A percentile compares a stretch with the other conserved stretches of the same genome.
Evolutionary conservation across 768 basidiomycete species (phyloP).

Genomic region (Dioszegia aurantiaca): DNA sequence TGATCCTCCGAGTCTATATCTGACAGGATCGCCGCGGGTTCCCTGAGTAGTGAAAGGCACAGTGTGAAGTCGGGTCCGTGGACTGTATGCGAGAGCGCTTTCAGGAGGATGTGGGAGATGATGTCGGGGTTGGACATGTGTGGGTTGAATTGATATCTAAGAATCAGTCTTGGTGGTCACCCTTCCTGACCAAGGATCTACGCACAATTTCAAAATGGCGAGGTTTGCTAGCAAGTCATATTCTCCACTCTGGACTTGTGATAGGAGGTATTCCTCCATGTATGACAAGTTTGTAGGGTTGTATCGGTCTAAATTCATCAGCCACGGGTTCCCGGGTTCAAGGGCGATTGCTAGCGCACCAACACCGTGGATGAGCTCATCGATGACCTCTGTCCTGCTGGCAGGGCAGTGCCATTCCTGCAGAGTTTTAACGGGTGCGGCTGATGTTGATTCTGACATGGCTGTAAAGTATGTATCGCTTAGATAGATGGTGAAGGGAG

Average conservation of each 20-base stretch:
- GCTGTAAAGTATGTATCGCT: conserved; percentile 6
- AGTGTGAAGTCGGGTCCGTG: conserved; percentile 82
- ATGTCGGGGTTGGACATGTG: conserved; percentile 89
- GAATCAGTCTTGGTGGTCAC: conserved; percentile 7
- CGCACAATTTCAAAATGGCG: conserved; percentile 86
- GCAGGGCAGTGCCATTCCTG: conserved; percentile 58
- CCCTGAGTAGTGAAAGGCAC: conserved; percentile 69
- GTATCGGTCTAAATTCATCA: conserved; percentile 71
- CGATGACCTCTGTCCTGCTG: conserved; percentile 79
- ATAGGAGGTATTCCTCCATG: conserved; percentile 93
- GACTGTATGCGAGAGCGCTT: conserved; percentile 58
- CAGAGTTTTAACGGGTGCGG: conserved; percentile 38
- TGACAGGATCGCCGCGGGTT: conserved; percentile 38
- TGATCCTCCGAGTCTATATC: conserved; percentile 50
- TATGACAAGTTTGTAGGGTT: conserved; percentile 91
- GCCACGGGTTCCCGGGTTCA: not conserved
- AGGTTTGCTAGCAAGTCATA: conserved; percentile 95
- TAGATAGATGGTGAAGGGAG: not conserved
- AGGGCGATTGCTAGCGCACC: conserved; percentile 31
- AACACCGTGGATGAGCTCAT: conserved; percentile 62
- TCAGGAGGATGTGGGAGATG: conserved; percentile 85
- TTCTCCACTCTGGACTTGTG: conserved; percentile 84
- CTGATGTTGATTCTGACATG: conserved; percentile 18
- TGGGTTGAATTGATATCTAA: conserved; percentile 92
- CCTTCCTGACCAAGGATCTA: conserved; percentile 15